A percentile compares a stretch with the other conserved stretches of the same genome.
Conservation (phyloP, 768 basidiomycete species). For the Suillus cothurnatus region DNA sequence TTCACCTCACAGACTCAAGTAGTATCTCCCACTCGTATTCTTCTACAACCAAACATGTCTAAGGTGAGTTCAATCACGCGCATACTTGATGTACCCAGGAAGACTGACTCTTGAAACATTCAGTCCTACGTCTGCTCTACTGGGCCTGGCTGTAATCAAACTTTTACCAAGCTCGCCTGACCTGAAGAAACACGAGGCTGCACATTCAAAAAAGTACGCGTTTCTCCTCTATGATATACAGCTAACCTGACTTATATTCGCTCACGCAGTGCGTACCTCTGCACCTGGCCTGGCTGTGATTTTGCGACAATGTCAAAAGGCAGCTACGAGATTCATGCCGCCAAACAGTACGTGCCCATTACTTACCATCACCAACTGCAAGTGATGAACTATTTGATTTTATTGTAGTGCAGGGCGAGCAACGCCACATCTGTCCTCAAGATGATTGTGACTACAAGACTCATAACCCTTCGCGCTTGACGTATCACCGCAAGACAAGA, state of each 20-base stretch:
- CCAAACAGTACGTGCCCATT: too few relatives aligned
- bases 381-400: too few relatives aligned
- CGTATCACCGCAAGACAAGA: neutral
- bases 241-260: neutral
- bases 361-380: too few relatives aligned
- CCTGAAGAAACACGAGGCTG: conserved; percentile 24
- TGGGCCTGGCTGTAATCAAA: conserved; percentile 10
- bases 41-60: neutral
- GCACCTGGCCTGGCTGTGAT: conserved; percentile 13
- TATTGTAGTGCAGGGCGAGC: conserved; percentile 22
- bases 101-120: neutral
- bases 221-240: too few relatives aligned
- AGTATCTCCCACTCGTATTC: neutral
- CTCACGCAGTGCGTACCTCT: conserved; percentile 19
- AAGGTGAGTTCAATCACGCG: neutral
- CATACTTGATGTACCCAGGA: neutral
- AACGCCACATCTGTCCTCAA: neutral
- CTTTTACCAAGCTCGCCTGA: conserved; percentile 19
- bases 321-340: conserved; percentile 21
- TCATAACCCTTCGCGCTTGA: conserved; percentile 18
- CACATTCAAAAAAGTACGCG: neutral
- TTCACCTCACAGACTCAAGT: neutral
- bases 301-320: conserved; percentile 21
- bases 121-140: conserved; percentile 20
- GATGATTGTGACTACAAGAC: conserved; percentile 21